Conservation (phyloP, 2,329 filamentous ascomycete species). For the Claviceps cyperi region DNA sequence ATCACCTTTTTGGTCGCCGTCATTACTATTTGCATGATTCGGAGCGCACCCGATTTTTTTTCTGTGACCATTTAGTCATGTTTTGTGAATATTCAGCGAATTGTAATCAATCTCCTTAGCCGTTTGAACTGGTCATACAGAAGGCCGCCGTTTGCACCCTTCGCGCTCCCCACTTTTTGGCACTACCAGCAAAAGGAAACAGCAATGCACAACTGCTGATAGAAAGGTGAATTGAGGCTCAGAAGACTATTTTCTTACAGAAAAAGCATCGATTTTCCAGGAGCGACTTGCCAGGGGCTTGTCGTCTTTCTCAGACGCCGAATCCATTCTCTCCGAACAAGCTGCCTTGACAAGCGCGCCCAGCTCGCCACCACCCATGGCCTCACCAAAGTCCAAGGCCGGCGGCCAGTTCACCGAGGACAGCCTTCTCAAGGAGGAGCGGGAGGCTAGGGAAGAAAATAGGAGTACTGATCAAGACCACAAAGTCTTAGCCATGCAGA, state of each 20-base stretch:
- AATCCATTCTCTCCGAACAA: constrained; percentile 17
- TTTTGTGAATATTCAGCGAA: no score
- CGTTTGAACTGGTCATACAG: no score
- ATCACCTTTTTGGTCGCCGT: not conserved
- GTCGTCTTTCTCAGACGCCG: constrained; percentile 17
- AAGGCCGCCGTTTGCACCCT: no score
- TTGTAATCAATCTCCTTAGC: no score
- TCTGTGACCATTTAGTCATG: no score
- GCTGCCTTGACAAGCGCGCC: constrained; percentile 20
- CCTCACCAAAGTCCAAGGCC: constrained; percentile 8
- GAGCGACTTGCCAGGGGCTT: constrained; percentile 13
- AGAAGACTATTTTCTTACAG: no score
- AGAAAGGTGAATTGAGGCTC: not conserved
- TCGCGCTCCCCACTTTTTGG: no score
- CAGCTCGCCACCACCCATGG: constrained; percentile 22
- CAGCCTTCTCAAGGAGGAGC: constrained; percentile 22
- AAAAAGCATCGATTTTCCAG: not conserved
- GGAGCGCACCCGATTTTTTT: no score
- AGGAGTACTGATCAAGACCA: constrained; percentile 35
- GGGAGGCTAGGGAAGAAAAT: constrained; percentile 20
- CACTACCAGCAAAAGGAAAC: no score
- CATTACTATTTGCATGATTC: not conserved
- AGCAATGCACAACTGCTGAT: not conserved
- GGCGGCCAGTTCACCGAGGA: constrained; percentile 11
- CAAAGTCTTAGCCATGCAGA: constrained; percentile 22